Evolutionary conservation across 345 rosid species (phyloP).

Genomic region (Mallotus nudiflorus): DNA sequence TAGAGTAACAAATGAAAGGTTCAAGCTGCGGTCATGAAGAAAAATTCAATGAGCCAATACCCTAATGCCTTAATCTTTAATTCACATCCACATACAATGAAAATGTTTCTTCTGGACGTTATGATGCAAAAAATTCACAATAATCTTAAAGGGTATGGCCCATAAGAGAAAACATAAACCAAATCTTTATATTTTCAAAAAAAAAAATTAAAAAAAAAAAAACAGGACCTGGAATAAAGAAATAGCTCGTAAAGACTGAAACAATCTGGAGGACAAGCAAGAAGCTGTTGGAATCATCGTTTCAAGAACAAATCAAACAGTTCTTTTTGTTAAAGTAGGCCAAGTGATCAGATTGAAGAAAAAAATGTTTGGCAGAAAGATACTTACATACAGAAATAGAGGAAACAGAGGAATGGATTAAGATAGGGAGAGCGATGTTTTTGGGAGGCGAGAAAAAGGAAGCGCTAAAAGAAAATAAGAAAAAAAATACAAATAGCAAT

Average conservation of each 20-base stretch:
- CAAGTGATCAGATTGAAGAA: conserved; percentile 14
- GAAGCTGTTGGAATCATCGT: conserved; percentile 28
- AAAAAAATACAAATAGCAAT: background rate
- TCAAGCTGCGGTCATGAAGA: conserved; percentile 28
- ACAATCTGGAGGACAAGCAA: conserved; percentile 16
- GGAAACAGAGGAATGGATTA: background rate
- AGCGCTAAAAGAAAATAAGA: background rate
- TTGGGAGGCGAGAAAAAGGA: background rate
- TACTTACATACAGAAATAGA: conserved; percentile 7
- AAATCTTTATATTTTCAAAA: no score
- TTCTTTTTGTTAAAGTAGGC: conserved; percentile 25
- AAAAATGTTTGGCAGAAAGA: conserved; percentile 9
- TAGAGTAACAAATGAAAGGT: conserved; percentile 26
- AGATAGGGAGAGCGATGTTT: background rate
- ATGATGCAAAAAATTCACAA: no score
- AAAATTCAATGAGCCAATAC: no score
- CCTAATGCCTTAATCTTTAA: no score
- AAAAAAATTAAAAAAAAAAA: background rate
- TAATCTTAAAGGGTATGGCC: no score
- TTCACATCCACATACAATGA: no score
- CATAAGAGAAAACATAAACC: no score
- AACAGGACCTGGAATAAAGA: conserved; percentile 24
- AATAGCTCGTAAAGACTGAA: conserved; percentile 21
- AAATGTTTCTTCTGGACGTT: no score
- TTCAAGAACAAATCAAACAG: background rate